These are phyloP conservation scores for Eutrema salsugineum DNA, from an alignment of 441 rosid species.

Conservation along the genomic window DNA sequence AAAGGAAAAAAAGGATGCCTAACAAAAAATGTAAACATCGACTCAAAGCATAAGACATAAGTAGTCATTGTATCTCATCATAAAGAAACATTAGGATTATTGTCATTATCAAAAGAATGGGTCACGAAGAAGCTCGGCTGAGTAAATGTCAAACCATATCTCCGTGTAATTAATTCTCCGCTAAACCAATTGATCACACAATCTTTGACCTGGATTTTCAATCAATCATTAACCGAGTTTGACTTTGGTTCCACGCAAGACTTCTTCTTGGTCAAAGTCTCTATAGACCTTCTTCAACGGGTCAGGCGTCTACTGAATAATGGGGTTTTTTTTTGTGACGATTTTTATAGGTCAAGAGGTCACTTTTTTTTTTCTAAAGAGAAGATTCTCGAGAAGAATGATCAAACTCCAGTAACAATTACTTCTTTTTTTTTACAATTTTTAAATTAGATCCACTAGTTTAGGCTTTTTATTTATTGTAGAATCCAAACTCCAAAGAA, in stretches of 20 bases:
- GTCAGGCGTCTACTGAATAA: not conserved
- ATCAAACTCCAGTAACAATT: slow-evolving; percentile 77
- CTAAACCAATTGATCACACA: too few relatives aligned
- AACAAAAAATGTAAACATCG: not conserved
- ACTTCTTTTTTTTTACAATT: too few relatives aligned
- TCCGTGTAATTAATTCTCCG: too few relatives aligned
- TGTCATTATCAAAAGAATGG: too few relatives aligned
- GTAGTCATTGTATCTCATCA: not conserved
- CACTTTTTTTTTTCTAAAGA: slow-evolving; percentile 46
- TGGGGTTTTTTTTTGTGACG: too few relatives aligned
- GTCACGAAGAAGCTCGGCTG: too few relatives aligned
- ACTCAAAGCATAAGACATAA: not conserved
- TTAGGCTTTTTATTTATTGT: not conserved
- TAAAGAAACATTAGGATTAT: slow-evolving; percentile 14
- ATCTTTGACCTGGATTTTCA: too few relatives aligned
- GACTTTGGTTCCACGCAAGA: too few relatives aligned
- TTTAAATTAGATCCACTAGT: slow-evolving; percentile 38
- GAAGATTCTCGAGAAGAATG: slow-evolving; percentile 69
- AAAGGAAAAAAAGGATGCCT: not conserved
- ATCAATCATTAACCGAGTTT: too few relatives aligned
- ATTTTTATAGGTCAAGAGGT: slow-evolving; percentile 52
- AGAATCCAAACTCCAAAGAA: not conserved
- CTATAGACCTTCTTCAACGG: too few relatives aligned
- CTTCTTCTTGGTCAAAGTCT: too few relatives aligned
- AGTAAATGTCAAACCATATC: too few relatives aligned